These are phyloP conservation scores for Bretziella fagacearum DNA, from an alignment of 2,329 filamentous ascomycete species.

Conservation along the genomic window DNA sequence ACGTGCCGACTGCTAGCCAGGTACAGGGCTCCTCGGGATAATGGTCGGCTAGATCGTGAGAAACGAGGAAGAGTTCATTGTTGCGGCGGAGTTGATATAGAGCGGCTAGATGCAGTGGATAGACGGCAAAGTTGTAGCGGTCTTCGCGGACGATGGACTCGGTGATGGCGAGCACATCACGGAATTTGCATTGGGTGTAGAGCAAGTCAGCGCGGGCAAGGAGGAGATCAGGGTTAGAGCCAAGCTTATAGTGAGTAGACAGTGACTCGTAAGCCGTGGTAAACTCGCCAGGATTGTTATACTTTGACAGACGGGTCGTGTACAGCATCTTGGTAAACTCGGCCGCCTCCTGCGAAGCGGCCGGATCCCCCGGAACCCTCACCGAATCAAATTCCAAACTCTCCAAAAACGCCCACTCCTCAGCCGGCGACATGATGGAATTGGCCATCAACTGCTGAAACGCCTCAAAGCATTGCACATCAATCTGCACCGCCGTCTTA, in stretches of 20 bases:
- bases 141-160: conserved; percentile 66
- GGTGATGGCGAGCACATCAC: conserved; percentile 70
- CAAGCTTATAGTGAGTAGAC: conserved; percentile 81
- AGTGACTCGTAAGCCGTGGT: conserved; percentile 76
- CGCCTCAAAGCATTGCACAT: conserved; percentile 95
- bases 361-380: conserved; percentile 43
- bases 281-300: conserved; percentile 71
- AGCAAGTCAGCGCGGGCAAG: conserved; percentile 79
- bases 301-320: conserved; percentile 88
- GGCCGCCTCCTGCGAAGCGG: conserved; percentile 65
- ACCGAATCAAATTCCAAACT: conserved; percentile 83
- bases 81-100: conserved; percentile 75
- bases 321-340: conserved; percentile 95
- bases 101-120: conserved; percentile 82
- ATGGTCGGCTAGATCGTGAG: conserved; percentile 81
- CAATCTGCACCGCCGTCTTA: conserved; percentile 90
- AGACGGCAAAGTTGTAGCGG: conserved; percentile 74
- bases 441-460: conserved; percentile 98
- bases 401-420: conserved; percentile 80
- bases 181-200: conserved; percentile 88
- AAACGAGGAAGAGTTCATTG: conserved; percentile 77
- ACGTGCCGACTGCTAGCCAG: conserved; percentile 87
- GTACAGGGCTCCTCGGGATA: conserved; percentile 82
- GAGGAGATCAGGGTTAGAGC: conserved; percentile 73
- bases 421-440: conserved; percentile 70